These are phyloP conservation scores for Tuber microsphaerosporum DNA, from an alignment of 495 filamentous ascomycete genomes.

Conservation along the genomic window DNA sequence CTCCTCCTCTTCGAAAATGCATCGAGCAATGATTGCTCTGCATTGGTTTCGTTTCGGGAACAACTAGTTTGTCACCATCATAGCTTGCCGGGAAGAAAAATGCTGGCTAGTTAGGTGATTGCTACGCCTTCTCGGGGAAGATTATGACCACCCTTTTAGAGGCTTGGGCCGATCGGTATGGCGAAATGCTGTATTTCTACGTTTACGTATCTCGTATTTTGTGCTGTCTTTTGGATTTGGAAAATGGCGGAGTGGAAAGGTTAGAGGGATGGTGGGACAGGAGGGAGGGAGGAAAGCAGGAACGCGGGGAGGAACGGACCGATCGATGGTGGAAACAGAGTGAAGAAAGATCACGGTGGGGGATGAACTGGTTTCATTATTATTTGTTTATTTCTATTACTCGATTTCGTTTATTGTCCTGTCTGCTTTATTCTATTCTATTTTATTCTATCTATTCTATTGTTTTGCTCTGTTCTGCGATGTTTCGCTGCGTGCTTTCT, in stretches of 20 bases:
- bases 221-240: neutral
- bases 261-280: neutral
- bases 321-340: neutral
- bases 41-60: neutral
- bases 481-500: neutral
- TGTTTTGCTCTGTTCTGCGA: neutral
- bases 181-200: slow-evolving; percentile 1
- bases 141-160: neutral
- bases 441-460: neutral
- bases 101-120: neutral
- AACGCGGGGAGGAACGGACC: neutral
- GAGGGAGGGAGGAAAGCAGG: neutral
- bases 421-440: neutral
- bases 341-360: neutral
- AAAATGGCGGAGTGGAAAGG: neutral
- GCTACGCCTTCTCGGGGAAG: neutral
- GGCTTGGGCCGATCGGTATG: neutral
- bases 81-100: neutral
- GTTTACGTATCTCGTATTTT: neutral
- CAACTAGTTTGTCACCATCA: neutral
- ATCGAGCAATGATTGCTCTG: slow-evolving; percentile 3
- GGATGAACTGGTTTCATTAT: slow-evolving; percentile 1
- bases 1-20: neutral
- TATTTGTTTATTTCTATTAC: neutral
- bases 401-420: neutral